A percentile compares a stretch with the other conserved stretches of the same genome.
These are phyloP conservation scores for Trametes maxima DNA, from an alignment of 768 basidiomycete species.

Conservation along the genomic window DNA sequence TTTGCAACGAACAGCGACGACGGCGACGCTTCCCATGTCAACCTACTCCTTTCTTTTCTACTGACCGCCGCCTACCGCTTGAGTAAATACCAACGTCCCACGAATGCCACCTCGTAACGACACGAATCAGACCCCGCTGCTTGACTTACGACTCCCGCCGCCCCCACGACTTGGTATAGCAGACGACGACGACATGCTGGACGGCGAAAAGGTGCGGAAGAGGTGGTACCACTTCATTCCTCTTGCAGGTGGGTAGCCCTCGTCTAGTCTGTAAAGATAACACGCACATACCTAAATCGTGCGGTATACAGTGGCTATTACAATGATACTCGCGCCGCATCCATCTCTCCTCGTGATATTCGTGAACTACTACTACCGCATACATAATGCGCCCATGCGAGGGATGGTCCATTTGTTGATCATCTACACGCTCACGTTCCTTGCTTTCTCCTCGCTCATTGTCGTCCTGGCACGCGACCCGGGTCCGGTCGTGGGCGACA, in stretches of 20 bases:
- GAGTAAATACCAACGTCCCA: neutral
- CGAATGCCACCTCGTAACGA: slow-evolving; percentile 11
- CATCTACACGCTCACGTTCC: slow-evolving; percentile 67
- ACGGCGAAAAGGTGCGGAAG: slow-evolving; percentile 8
- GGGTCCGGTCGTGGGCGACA: slow-evolving; percentile 50
- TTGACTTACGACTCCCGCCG: slow-evolving; percentile 15
- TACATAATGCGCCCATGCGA: slow-evolving; percentile 46
- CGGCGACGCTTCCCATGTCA: slow-evolving; percentile 1
- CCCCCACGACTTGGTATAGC: slow-evolving; percentile 12
- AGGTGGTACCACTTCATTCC: slow-evolving; percentile 28
- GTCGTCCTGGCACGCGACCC: slow-evolving; percentile 76
- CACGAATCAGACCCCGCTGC: slow-evolving; percentile 7
- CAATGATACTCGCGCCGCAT: slow-evolving; percentile 69
- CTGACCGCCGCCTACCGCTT: neutral
- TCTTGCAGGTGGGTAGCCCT: slow-evolving; percentile 16
- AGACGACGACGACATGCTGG: slow-evolving; percentile 21
- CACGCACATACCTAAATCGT: neutral
- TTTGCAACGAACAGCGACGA: slow-evolving; percentile 6
- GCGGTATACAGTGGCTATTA: slow-evolving; percentile 43
- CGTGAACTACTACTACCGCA: slow-evolving; percentile 64
- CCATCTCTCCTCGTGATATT: slow-evolving; percentile 73
- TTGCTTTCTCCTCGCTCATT: slow-evolving; percentile 72
- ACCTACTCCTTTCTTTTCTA: neutral
- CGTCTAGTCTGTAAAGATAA: too few relatives aligned
- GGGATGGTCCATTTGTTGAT: slow-evolving; percentile 59